These are phyloP conservation scores for Vitis hybrid DNA, from an alignment of 177 flowering plant genomes.

Conservation along the genomic window DNA sequence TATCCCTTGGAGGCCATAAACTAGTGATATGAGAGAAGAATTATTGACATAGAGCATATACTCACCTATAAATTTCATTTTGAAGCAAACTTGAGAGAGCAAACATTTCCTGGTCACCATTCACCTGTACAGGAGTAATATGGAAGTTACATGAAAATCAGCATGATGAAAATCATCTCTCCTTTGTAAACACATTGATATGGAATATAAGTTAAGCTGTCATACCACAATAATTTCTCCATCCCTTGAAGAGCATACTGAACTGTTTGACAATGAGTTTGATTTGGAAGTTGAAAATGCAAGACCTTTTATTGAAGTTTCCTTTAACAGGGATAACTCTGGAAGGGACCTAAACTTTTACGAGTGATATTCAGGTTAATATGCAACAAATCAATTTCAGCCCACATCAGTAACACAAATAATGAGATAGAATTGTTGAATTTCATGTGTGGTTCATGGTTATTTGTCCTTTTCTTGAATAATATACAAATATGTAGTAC, in stretches of 20 bases:
- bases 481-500: too few species aligned
- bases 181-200: neutral
- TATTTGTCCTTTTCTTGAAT: too few species aligned
- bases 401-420: too few species aligned
- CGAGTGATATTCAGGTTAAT: neutral
- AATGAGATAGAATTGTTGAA: too few species aligned
- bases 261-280: conserved; percentile 33
- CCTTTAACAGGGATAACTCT: conserved; percentile 67
- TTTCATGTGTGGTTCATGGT: too few species aligned
- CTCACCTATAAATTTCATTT: conserved; percentile 63
- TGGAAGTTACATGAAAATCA: neutral
- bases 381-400: neutral
- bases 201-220: neutral
- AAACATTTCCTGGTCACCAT: conserved; percentile 75
- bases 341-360: conserved; percentile 73
- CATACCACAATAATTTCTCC: conserved; percentile 84
- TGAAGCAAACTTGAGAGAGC: conserved; percentile 50
- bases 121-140: conserved; percentile 43
- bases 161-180: too few species aligned
- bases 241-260: conserved; percentile 54
- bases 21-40: neutral
- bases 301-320: conserved; percentile 68
- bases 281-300: conserved; percentile 33
- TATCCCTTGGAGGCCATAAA: too few species aligned
- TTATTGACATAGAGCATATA: neutral